phyloP scores from a whole-genome alignment of 768 basidiomycete genomes.

The Lentinula edodes region DNA sequence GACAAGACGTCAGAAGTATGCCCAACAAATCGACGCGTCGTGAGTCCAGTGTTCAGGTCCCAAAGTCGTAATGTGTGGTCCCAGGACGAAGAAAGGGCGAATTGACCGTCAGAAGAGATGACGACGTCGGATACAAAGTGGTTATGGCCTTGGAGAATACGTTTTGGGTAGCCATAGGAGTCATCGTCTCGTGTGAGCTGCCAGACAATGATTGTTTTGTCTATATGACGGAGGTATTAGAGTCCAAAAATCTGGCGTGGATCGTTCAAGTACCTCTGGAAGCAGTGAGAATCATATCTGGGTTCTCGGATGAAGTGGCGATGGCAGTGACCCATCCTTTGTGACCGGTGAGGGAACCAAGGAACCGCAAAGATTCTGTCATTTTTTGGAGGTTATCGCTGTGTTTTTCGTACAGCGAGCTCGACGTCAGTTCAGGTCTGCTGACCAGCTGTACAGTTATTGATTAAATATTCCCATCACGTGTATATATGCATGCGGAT shows the following conservation, averaged over 20 bases:
- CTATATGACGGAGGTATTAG: conserved; percentile 37
- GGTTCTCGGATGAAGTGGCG: conserved; percentile 97
- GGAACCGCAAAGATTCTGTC: conserved; percentile 84
- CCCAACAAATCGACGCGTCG: conserved; percentile 96
- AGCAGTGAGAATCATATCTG: conserved; percentile 97
- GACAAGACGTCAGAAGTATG: conserved; percentile 98
- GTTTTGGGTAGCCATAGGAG: conserved; percentile 93
- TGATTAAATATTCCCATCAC: conserved; percentile 1
- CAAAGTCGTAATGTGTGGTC: conserved; percentile 99
- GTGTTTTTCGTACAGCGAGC: conserved; percentile 13
- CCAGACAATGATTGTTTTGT: conserved; percentile 99
- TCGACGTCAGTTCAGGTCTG: neutral
- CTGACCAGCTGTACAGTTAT: neutral
- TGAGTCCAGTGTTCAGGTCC: conserved; percentile 97
- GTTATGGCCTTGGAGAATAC: conserved; percentile 97
- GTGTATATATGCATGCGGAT: neutral
- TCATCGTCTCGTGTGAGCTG: conserved; percentile 92
- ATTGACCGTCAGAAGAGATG: conserved; percentile 98
- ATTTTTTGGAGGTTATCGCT: conserved; percentile 34
- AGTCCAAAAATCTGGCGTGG: conserved; percentile 17
- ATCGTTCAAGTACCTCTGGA: conserved; percentile 71
- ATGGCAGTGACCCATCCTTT: conserved; percentile 98
- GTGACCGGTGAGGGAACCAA: conserved; percentile 90
- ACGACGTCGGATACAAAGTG: conserved; percentile 99
- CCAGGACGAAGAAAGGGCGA: conserved; percentile 98